Evolutionary conservation across 108 stramenopile species (phyloP).

Genomic region (Pelagomonas calceolata): DNA sequence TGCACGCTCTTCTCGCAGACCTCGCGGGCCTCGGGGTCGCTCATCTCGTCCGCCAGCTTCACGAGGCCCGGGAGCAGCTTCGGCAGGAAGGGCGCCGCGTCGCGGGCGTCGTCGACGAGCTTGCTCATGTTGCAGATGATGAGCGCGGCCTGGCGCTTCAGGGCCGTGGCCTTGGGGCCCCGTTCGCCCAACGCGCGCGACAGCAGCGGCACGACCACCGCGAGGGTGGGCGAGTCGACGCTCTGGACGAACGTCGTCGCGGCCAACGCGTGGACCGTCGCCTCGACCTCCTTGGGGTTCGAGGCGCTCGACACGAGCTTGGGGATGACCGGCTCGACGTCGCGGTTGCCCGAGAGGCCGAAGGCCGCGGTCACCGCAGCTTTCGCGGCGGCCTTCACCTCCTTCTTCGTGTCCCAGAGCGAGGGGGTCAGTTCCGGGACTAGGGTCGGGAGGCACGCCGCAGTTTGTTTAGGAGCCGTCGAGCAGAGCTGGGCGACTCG

Average conservation of each 20-base stretch:
- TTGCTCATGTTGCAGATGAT: constrained; percentile 98
- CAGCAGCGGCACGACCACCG: constrained; percentile 95
- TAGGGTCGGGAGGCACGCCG: constrained; percentile 70
- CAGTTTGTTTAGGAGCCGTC: constrained; percentile 66
- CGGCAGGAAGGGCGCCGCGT: constrained; percentile 91
- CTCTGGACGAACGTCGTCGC: constrained; percentile 94
- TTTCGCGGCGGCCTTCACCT: constrained; percentile 82
- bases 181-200: constrained; percentile 90
- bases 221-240: constrained; percentile 94
- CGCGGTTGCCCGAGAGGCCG: constrained; percentile 92
- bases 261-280: constrained; percentile 90
- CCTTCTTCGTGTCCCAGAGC: constrained; percentile 98
- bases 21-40: constrained; percentile 85
- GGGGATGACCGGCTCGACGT: constrained; percentile 94
- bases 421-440: constrained; percentile 87
- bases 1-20: constrained; percentile 73
- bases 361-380: constrained; percentile 74
- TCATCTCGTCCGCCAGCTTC: constrained; percentile 78
- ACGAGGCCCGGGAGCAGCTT: constrained; percentile 86
- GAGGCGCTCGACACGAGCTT: constrained; percentile 84
- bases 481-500: constrained; percentile 56
- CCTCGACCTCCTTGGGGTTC: constrained; percentile 86
- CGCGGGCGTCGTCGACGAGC: constrained; percentile 89
- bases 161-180: constrained; percentile 58
- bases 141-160: constrained; percentile 92